Evolutionary conservation across 495 filamentous ascomycete species (phyloP).

Genomic region (Acidiella bohemica): DNA sequence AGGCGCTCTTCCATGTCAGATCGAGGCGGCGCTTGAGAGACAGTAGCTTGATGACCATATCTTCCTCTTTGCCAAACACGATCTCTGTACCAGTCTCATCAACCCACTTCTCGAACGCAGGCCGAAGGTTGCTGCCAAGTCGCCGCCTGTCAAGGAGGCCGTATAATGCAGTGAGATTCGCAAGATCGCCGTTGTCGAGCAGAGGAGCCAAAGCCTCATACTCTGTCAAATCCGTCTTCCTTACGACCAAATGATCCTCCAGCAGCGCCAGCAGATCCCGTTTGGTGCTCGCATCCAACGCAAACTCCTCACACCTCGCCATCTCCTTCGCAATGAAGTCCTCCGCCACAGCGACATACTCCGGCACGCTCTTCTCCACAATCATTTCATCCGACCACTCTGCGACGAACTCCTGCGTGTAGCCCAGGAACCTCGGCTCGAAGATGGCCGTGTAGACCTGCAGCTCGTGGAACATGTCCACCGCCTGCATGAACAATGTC

Average conservation of each 20-base stretch:
- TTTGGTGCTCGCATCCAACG: slow-evolving; percentile 69
- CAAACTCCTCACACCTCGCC: slow-evolving; percentile 59
- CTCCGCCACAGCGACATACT: slow-evolving; percentile 55
- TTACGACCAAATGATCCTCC: slow-evolving; percentile 50
- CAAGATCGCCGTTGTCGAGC: slow-evolving; percentile 49
- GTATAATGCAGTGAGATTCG: slow-evolving; percentile 63
- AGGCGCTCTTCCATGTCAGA: slow-evolving; percentile 54
- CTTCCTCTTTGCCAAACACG: slow-evolving; percentile 61
- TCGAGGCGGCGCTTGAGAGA: slow-evolving; percentile 73
- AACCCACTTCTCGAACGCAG: slow-evolving; percentile 68
- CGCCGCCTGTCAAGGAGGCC: slow-evolving; percentile 51
- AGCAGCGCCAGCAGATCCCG: slow-evolving; percentile 56
- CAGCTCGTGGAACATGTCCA: slow-evolving; percentile 69
- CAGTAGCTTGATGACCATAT: slow-evolving; percentile 75
- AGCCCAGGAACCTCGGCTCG: slow-evolving; percentile 55
- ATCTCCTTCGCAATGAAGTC: slow-evolving; percentile 56
- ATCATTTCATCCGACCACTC: slow-evolving; percentile 52
- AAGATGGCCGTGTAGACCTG: slow-evolving; percentile 65
- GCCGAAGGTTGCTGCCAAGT: slow-evolving; percentile 50
- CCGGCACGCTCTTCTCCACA: slow-evolving; percentile 42
- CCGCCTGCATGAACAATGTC: slow-evolving; percentile 44
- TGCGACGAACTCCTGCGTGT: slow-evolving; percentile 50
- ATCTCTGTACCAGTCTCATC: slow-evolving; percentile 59
- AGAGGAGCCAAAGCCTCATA: slow-evolving; percentile 50
- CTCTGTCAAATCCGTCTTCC: slow-evolving; percentile 31